These are phyloP conservation scores for Phytophthora ramorum DNA, from an alignment of 352 stramenopile genomes.

Conservation along the genomic window DNA sequence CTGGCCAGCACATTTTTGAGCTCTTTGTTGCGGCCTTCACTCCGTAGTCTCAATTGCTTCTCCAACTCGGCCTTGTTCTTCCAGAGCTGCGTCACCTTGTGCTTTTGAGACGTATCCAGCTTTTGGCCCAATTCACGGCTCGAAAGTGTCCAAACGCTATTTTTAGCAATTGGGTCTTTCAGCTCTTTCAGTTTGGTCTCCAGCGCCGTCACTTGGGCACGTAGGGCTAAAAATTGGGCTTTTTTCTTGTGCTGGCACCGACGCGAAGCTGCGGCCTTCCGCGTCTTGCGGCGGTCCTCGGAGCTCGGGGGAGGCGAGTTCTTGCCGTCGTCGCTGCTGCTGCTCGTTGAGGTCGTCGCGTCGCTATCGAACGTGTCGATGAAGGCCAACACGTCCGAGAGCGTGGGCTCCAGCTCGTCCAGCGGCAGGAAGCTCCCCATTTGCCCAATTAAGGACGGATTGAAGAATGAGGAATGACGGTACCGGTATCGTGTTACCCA, in stretches of 20 bases:
- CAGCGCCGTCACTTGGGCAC: constrained; percentile 21
- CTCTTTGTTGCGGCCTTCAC: constrained; percentile 18
- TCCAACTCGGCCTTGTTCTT: constrained; percentile 16
- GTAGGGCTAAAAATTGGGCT: constrained; percentile 24
- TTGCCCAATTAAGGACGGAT: background rate
- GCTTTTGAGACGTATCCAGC: constrained; percentile 20
- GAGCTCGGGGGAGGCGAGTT: background rate
- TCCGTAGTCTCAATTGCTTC: constrained; percentile 17
- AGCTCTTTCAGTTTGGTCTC: constrained; percentile 18
- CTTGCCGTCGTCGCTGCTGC: constrained; percentile 14
- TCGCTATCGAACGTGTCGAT: constrained; percentile 34
- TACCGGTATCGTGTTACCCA: background rate
- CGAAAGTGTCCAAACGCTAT: background rate
- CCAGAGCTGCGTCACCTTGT: constrained; percentile 14
- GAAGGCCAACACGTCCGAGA: constrained; percentile 33
- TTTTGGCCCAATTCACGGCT: background rate
- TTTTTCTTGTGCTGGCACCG: constrained; percentile 39
- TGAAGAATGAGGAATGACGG: background rate
- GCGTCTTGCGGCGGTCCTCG: constrained; percentile 23
- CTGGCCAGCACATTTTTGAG: constrained; percentile 16
- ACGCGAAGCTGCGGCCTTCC: constrained; percentile 30
- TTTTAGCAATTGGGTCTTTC: background rate
- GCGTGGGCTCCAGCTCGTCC: constrained; percentile 35
- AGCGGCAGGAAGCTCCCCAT: constrained; percentile 29
- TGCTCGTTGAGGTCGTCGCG: constrained; percentile 9